Conservation (phyloP, 2,329 filamentous ascomycete genomes). For the Aspergillus piperis region DNA sequence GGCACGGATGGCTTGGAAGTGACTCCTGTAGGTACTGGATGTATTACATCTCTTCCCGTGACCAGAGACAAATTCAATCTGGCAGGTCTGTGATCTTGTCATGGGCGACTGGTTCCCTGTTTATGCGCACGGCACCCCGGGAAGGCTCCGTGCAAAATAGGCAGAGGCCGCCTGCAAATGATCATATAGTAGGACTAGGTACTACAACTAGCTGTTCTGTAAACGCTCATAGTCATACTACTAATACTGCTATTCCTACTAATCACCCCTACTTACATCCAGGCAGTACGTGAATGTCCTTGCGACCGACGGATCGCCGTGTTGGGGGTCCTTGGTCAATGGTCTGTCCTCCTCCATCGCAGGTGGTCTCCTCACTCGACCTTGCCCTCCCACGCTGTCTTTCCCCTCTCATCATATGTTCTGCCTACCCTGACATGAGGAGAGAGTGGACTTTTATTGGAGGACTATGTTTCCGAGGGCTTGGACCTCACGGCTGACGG, state of each 20-base stretch:
- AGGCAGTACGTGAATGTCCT: too few relatives aligned
- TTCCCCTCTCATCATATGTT: not conserved
- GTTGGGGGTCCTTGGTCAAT: not conserved
- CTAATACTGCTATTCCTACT: not conserved
- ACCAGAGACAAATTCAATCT: not conserved
- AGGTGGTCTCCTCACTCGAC: not conserved
- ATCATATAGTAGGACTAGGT: too few relatives aligned
- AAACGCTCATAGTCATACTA: too few relatives aligned
- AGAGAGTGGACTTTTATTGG: constrained; percentile 13
- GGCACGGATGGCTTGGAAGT: not conserved
- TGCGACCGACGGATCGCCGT: not conserved
- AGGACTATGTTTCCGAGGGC: constrained; percentile 21
- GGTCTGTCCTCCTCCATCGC: not conserved
- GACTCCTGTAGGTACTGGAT: constrained; percentile 2
- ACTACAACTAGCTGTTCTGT: too few relatives aligned
- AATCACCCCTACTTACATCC: too few relatives aligned
- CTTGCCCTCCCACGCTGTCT: too few relatives aligned
- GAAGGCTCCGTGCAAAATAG: too few relatives aligned
- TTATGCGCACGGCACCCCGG: not conserved
- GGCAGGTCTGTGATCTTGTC: not conserved
- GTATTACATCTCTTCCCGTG: not conserved
- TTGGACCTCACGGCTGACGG: constrained; percentile 18
- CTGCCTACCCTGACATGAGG: not conserved
- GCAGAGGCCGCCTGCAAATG: too few relatives aligned
- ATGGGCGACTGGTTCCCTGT: not conserved